Base-by-base conservation (phyloP, 2,329 filamentous ascomycete species). In the Penicillium sp. region DNA sequence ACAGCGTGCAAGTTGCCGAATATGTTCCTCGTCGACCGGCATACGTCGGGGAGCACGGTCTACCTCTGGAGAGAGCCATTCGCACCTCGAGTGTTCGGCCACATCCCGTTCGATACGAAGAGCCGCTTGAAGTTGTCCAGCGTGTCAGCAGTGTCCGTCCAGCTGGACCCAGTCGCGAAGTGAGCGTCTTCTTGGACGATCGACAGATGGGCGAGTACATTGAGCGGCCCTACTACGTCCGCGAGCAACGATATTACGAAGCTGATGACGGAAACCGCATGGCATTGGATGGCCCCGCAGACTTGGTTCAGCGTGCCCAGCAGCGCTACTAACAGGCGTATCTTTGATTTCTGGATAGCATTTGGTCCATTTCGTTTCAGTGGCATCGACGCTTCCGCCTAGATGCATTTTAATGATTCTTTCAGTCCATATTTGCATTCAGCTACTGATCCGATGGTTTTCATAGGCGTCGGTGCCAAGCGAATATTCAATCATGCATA, bases 21-120 rank as follows among this genome's bases (percentile, higher is more conserved):
- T 79, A 79, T 56, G 60, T 74, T 31, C 62, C 70, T 35, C 72
- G 73, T 16, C 76, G 68, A 40, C 62, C 70, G 24, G 67, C 75
- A 7, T 80, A 79, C 54, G 75, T 88, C 44, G 92, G 92, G 66
- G 90, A 94, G 69, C 84, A 88, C 75, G 62, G 84, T 81, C 39
- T 84, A 81, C 76, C 82, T 3, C 78, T 82, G 37, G 85, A 87
- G 57, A 85, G 86, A 62, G 69, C 83, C 43, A 68, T 82, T 43
- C 79, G 87, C 57, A 78, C 85, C 35, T 71, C 83, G 7, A 89
- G 87, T 69, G 82, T 85, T 36, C 82, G 86, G 49, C 86, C 87
- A 19, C 74, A 77, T n/a, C 60, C 70, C 16, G 60, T 73, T 27
- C 74, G 77, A 56, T 82, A 82, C 60, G 77, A 79, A 46, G 77